These are phyloP conservation scores for Curvularia hawaiiensis DNA, from an alignment of 2,329 filamentous ascomycete genomes.

Conservation along the genomic window DNA sequence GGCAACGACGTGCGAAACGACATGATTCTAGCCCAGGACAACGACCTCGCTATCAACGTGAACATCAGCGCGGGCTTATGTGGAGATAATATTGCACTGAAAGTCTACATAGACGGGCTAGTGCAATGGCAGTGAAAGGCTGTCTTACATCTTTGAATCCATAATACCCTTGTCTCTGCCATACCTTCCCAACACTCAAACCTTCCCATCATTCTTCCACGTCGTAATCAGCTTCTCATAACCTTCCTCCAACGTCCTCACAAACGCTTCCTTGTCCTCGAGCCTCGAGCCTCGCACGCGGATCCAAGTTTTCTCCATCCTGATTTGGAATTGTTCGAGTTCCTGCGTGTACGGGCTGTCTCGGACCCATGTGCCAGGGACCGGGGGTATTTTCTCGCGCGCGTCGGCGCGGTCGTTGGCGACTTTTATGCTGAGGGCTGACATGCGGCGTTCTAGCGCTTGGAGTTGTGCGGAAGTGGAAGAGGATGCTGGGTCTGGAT, in stretches of 20 bases:
- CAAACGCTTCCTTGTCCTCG: background rate
- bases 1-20: conserved; percentile 26
- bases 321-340: background rate
- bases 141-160: too few species aligned
- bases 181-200: background rate
- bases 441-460: background rate
- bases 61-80: conserved; percentile 26
- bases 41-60: conserved; percentile 25
- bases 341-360: background rate
- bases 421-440: background rate
- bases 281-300: background rate
- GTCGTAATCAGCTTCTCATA: background rate
- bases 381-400: background rate
- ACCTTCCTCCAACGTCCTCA: background rate
- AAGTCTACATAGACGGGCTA: conserved; percentile 32
- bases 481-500: background rate
- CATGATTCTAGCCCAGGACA: conserved; percentile 25
- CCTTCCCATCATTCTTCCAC: background rate
- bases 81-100: conserved; percentile 26
- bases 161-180: too few species aligned
- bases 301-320: background rate
- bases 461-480: background rate
- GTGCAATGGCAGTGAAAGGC: conserved; percentile 18
- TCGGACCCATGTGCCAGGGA: background rate
- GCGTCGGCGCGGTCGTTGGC: background rate